Base-by-base conservation (phyloP, 306 rosid species). In the Rosa persica region DNA sequence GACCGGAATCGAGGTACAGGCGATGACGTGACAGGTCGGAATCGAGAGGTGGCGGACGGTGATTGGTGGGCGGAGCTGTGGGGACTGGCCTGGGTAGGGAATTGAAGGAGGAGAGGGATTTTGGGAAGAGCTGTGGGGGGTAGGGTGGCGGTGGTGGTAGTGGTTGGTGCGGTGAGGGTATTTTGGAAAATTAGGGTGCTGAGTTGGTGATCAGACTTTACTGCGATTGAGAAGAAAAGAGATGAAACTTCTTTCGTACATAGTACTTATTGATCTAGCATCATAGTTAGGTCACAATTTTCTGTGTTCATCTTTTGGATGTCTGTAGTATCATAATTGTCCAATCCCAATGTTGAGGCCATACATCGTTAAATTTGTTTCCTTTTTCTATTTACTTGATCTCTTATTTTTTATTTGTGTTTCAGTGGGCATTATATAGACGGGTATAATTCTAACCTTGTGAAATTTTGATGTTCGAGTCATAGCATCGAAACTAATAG, bases 171-270 rank as follows among this genome's bases (percentile, higher is more conserved):
- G 34, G 36, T 30, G 36, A 30, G 36, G 36, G 36, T 30, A 30
- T 30, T 30, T 30, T 30, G 36, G 36, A 30, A 30, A 30, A 30
- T 30, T 30, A 30, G 36, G 98, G 98, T 65, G 93, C 96, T 15
- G 99, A 95, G 86, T 89, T 88, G 13, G 80, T 89, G 76, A 85
- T 92, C 77, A 93, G 84, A 87, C 91, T 89, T 40, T 89, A 86
- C 81, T 92, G 96, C 54, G 91, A 95, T 74, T 87, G 78, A 84
- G 82, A 75, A 78, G 85, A 61, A 67, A 74, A 83, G 25, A 67
- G 12, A 5, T 13, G 19, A 43, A 30, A 48, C 67, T 5, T 11
- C 52, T 43, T 74, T 46, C 4, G 3, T 39, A 67, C 38, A 36
- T 40, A 49, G 46, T 27, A 34, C 34, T 19, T 22, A 22, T 8